phyloP scores from a whole-genome alignment of 163 green algal genomes.

The Trebouxia gelatinosa region DNA sequence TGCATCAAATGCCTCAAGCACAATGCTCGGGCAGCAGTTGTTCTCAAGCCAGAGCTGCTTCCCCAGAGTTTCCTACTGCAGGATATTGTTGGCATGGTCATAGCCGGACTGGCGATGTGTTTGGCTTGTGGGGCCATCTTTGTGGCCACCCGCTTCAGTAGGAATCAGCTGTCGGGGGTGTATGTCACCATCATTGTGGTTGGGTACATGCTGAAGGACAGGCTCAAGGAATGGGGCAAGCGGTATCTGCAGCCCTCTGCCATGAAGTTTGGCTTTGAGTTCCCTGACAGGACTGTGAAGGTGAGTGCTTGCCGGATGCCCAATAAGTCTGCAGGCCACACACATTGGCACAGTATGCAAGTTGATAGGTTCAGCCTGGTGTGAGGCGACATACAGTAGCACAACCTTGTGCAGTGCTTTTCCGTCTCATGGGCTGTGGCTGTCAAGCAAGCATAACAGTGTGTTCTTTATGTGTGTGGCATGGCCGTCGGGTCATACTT shows the following conservation, averaged over 20 bases:
- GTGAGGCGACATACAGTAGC: no score
- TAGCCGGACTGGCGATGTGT: conserved; percentile 38
- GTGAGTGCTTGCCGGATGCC: no score
- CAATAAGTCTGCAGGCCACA: no score
- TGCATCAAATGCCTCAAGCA: conserved; percentile 37
- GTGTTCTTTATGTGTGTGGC: no score
- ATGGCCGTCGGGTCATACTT: no score
- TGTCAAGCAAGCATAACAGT: no score
- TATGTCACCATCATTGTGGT: conserved; percentile 41
- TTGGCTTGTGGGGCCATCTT: conserved; percentile 26
- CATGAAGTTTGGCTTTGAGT: conserved; percentile 40
- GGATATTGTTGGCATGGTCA: conserved; percentile 36
- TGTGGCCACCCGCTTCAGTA: conserved; percentile 12
- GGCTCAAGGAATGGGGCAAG: conserved; percentile 47
- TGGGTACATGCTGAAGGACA: conserved; percentile 38
- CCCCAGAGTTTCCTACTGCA: conserved; percentile 24
- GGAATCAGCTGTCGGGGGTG: conserved; percentile 16
- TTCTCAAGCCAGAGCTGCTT: conserved; percentile 16
- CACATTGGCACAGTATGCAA: no score
- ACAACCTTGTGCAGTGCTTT: no score
- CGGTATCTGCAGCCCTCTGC: conserved; percentile 39
- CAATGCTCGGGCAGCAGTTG: conserved; percentile 28
- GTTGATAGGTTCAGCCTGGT: no score
- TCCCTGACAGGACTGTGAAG: conserved; percentile 35
- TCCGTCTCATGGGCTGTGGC: no score